Percentiles rank a stretch among this genome's conserved stretches.
Evolutionary conservation across 2,329 filamentous ascomycete species (phyloP).

Genomic region (Fusarium pseudonygamai): DNA sequence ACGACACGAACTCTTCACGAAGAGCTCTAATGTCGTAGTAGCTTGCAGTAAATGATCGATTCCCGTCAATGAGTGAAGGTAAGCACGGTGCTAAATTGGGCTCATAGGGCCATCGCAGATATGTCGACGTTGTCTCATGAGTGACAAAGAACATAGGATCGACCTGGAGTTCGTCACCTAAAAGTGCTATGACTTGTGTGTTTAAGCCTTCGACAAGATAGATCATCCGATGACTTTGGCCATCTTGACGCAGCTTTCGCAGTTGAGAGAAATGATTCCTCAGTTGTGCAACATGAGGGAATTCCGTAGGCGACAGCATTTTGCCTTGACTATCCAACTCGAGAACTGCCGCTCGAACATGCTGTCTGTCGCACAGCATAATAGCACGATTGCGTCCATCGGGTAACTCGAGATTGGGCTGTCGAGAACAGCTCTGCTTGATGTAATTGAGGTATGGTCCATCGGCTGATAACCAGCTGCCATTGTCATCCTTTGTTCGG

Average conservation of each 20-base stretch:
- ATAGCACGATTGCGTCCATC: slow-evolving; percentile 4
- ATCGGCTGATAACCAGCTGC: not conserved
- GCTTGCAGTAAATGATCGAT: not conserved
- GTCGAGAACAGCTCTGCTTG: not conserved
- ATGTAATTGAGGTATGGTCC: not conserved
- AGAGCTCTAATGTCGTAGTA: not conserved
- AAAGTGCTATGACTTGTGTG: not conserved
- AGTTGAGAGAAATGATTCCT: not conserved
- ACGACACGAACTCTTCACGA: not conserved
- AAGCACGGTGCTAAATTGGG: slow-evolving; percentile 1
- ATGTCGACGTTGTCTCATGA: slow-evolving; percentile 5
- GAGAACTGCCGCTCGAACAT: not conserved
- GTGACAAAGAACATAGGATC: slow-evolving; percentile 7
- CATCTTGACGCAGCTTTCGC: not conserved
- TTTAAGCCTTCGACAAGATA: slow-evolving; percentile 3
- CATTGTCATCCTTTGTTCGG: not conserved
- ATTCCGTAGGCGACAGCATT: not conserved
- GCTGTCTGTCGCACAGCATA: not conserved
- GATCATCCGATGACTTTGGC: not conserved
- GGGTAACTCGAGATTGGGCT: not conserved
- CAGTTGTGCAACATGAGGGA: not conserved
- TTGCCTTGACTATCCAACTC: not conserved
- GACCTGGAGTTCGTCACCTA: not conserved
- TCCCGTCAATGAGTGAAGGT: not conserved
- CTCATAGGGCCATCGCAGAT: slow-evolving; percentile 2